Evolutionary conservation across 306 rosid species (phyloP), one percentile per base, ranked within the genome.

Genomic region (Acacia crassicarpa): DNA sequence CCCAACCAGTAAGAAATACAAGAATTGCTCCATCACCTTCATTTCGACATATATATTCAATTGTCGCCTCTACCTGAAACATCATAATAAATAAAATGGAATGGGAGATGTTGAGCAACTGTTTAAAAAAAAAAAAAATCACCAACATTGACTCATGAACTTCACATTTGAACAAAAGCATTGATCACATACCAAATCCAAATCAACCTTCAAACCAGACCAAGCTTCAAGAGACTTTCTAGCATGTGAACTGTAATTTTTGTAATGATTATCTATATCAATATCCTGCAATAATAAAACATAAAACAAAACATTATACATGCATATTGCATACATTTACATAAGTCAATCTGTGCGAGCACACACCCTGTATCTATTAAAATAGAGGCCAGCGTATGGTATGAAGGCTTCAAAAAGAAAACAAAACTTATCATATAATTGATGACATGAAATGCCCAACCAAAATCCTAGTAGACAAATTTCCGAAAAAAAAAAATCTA

Each of bases 1-100:
- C 99, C 99, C 99, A 95, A 48, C 99, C 99, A 2, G 97, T 95
- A 62, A 95, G 94, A 89, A 95, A 95, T 46, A 95, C 94, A 54
- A 95, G 98, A 86, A 95, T 85, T 74, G 98, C 99, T 81, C 98
- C 99, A 71, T 83, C 86, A 82, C 86, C 91, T 85, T 91, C 99
- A 76, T 82, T 90, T 83, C 91, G 84, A 85, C 95, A 89, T 69
- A 91, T 88, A 83, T 93, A 84, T 80, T 95, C 99, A 83, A 95
- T 85, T 67, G 94, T 82, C 35, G 95, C 90, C 88, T 91, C 99
- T 76, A 95, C 94, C 99, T 95, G 87, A 83, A 80, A 81, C 75
- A 83, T 53, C 38, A 62, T 54, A 74, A n/a, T 10, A 65, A 71
- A 40, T 62, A 46, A 54, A 87, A 79, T 76, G 78, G 77, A 69